Base-by-base conservation (phyloP, 2,329 filamentous ascomycete genomes). In the Fusarium albosuccineum region DNA sequence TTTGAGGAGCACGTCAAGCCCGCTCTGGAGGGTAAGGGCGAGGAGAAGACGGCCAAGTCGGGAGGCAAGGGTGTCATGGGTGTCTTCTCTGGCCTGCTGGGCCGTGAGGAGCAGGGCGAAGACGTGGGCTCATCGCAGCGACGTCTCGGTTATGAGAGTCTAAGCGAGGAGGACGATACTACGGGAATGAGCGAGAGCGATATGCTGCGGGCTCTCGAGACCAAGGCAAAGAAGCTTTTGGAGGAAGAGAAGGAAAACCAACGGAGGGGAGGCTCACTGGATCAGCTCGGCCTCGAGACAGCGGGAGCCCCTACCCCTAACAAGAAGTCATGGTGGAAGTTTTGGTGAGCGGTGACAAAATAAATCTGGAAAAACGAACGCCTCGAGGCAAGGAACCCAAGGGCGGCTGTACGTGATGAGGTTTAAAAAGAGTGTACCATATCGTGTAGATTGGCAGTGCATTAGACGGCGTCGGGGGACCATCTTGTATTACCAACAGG, bases 241-340 rank as follows among this genome's bases (percentile, higher is more conserved):
- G 82, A 85, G 60, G 73, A 77, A 40, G 85, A 87, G 76, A 81
- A 80, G 67, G 80, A 83, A 67, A 84, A 83, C 62, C 84, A 87
- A 78, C 78, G 78, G 61, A 76, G 67, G 11, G 85, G 85, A 17
- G 86, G 85, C 2, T 81, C 80, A 50, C 73, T 87, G 44, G 85
- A 87, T 68, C 81, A 82, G 59, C 62, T 87, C 3, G 85, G 84
- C 0, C 71, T 82, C 30, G 78, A 81, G 33, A 70, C 71, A 22
- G 71, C 57, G 33, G 65, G 60, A 33, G 62, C 62, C 17, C 73
- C 73, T 34, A 52, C 74, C 2, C 72, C 76, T 27, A 16, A 54
- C 46, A 85, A 84, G 79, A 86, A 84, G 77, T 79, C 83, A 77
- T 85, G 81, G 81, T 85, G 82, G 82, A 84, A 81, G 80, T 76